These are phyloP conservation scores for Colletotrichum cereale DNA, from an alignment of 2,329 filamentous ascomycete species.

Conservation along the genomic window DNA sequence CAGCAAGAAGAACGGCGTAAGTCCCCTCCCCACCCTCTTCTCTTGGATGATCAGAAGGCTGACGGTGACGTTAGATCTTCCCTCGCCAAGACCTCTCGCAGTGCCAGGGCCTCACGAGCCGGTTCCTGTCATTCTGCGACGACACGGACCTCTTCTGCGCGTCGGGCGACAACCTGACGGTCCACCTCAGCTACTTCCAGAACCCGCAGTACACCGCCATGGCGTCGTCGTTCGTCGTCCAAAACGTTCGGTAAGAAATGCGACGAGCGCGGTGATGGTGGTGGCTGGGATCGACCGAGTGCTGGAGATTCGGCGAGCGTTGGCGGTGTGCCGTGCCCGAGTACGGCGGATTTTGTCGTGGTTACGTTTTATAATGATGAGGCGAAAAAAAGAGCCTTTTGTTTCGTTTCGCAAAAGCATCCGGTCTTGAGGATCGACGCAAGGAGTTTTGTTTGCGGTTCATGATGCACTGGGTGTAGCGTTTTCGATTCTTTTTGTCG, in stretches of 20 bases:
- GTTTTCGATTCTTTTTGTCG: not conserved
- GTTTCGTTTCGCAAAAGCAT: constrained; percentile 8
- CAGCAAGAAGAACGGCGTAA: constrained; percentile 53
- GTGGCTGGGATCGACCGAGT: not conserved
- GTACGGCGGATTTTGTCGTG: not conserved
- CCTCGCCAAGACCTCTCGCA: constrained; percentile 27
- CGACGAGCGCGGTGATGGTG: too few species aligned
- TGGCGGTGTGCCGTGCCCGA: too few species aligned
- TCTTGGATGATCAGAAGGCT: accelerated
- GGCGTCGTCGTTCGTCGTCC: constrained; percentile 15
- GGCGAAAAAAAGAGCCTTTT: not conserved
- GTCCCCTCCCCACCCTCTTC: constrained; percentile 31
- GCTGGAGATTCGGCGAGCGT: constrained; percentile 21
- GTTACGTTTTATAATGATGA: not conserved
- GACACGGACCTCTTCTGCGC: constrained; percentile 35
- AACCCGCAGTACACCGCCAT: constrained; percentile 26
- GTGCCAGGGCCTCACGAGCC: constrained; percentile 7
- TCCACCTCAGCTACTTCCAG: constrained; percentile 35
- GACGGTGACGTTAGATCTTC: constrained; percentile 19
- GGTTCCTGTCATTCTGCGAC: constrained; percentile 32
- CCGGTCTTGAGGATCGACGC: constrained; percentile 31
- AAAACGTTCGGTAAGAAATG: constrained; percentile 20
- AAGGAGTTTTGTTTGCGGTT: constrained; percentile 21
- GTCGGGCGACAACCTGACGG: constrained; percentile 33
- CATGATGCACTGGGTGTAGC: constrained; percentile 16